Base-by-base conservation (phyloP, 176 grass and related monocot genomes). In the Aegilops longissima region DNA sequence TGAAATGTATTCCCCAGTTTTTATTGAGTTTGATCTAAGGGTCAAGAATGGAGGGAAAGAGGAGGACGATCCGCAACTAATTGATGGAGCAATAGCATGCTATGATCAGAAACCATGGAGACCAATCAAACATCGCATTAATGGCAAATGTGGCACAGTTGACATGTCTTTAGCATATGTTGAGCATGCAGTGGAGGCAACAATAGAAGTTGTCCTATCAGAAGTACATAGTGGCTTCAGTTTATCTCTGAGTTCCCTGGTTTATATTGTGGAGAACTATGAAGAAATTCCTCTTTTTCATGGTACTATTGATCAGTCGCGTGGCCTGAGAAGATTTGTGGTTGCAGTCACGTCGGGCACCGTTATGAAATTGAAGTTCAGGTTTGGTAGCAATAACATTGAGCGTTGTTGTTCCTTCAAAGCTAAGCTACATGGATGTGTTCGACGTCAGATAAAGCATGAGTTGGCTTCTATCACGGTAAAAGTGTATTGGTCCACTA, bases 1-100 rank as follows among this genome's bases (percentile, higher is more conserved):
- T 33, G 9, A 4, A 61, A 29, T 83, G 8, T 4, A 1, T 40
- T 6, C 1, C 3, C 1, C 9, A 6, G 81, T 42, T 25, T 68
- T 83, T 17, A 8, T 83, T 3, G 82, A 83, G 35, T 83, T 73
- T 73, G 82, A 83, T 70, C 40, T 74, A 54, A 83, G 69, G 69
- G 73, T 83, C 3, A 83, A 62, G 35, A 74, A 17, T 30, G 82
- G 23, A 31, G 35, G 0, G 16, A 6, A 13, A 4, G 35, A 83
- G 24, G 23, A 83, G 0, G 68, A 61, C 42, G 82, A 83, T 62
- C 9, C 1, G 3, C 52, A 62, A 6, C 52, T 83, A 9, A 83
- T 83, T 30, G 82, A 74, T 14, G 82, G 82, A 61, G 69, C 23
- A 5, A 2, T 40, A 16, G 2, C 3, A 61, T 83, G 68, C 9